phyloP scores from a whole-genome alignment of 176 grass and related monocot species.

The Oryza meridionalis region DNA sequence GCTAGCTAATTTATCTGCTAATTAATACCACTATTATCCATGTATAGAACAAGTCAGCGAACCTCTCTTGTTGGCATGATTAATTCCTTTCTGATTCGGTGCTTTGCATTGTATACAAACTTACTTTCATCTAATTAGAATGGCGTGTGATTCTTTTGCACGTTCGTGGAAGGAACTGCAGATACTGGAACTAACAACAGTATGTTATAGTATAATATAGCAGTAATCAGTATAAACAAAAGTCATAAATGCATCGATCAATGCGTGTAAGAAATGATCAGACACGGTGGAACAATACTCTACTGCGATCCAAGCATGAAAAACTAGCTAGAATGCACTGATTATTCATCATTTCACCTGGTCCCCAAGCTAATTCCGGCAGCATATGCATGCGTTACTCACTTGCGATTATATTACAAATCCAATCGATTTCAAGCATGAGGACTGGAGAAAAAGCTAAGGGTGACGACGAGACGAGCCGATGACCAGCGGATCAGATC shows the following conservation, averaged over 20 bases:
- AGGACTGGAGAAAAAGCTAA: too few species aligned
- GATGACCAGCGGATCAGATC: too few species aligned
- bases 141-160: too few species aligned
- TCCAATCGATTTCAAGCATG: background rate
- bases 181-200: too few species aligned
- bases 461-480: background rate
- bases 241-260: background rate
- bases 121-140: too few species aligned
- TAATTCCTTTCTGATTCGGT: too few species aligned
- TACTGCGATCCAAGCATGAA: background rate
- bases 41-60: background rate
- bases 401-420: background rate
- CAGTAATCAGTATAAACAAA: too few species aligned
- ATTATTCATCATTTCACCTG: background rate
- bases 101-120: too few species aligned
- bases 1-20: background rate
- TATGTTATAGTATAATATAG: too few species aligned
- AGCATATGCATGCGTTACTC: background rate
- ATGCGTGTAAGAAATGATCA: background rate
- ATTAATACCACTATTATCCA: background rate
- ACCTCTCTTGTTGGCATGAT: background rate
- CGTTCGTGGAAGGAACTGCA: too few species aligned
- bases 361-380: background rate
- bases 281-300: background rate
- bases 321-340: background rate